Base-by-base conservation (phyloP, 208 protist genomes). In the Cochliopodium minus region DNA sequence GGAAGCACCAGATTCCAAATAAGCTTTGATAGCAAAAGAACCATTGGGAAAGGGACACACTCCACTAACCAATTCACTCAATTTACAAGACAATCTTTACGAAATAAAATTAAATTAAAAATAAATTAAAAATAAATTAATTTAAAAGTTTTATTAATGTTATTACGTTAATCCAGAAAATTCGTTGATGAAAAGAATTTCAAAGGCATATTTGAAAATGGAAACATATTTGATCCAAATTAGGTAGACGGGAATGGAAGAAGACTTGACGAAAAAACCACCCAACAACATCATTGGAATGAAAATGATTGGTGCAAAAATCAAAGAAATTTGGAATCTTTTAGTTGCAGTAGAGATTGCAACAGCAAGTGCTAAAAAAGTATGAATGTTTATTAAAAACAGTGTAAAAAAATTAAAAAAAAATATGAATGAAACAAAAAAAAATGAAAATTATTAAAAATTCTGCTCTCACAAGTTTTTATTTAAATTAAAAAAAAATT, bases 81-180 rank as follows among this genome's bases (percentile, higher is more conserved):
- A n/a, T n/a, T n/a, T n/a, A n/a, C n/a, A n/a, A n/a, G n/a, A n/a
- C n/a, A n/a, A n/a, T n/a, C n/a, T n/a, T n/a, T n/a, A n/a, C n/a
- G n/a, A n/a, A n/a, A n/a, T n/a, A n/a, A n/a, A n/a, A n/a, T n/a
- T n/a, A n/a, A n/a, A n/a, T n/a, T n/a, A n/a, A n/a, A n/a, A n/a
- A n/a, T n/a, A n/a, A n/a, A n/a, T n/a, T n/a, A n/a, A n/a, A n/a
- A n/a, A n/a, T n/a, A n/a, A n/a, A n/a, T n/a, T n/a, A n/a, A n/a
- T n/a, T n/a, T n/a, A n/a, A n/a, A n/a, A n/a, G n/a, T n/a, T n/a
- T n/a, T n/a, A n/a, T n/a, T n/a, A n/a, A n/a, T n/a, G n/a, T n/a
- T n/a, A n/a, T n/a, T n/a, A 57, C 9, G 34, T 46, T 23, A 81
- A 59, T 11, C 73, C 76, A 23, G 73, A 66, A 39, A 86, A 81